Conservation (phyloP, 257 asterid genomes). For the Solanum rostratum region DNA sequence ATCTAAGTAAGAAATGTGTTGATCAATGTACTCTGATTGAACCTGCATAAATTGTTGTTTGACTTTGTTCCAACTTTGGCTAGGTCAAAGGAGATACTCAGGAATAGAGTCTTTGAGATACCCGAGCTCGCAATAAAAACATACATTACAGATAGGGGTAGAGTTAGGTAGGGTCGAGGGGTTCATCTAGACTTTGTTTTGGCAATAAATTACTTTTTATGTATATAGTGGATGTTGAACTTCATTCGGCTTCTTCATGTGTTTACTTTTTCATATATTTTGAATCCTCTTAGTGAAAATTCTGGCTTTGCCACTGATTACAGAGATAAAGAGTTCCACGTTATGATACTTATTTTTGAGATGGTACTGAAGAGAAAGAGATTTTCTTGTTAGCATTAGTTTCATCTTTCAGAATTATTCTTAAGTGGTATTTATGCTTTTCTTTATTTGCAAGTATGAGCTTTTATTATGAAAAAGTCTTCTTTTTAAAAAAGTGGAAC, state of each 20-base stretch:
- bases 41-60: neutral
- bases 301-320: neutral
- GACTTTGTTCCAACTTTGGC: neutral
- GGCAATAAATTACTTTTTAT: too few species aligned
- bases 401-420: neutral
- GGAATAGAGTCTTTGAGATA: neutral
- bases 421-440: neutral
- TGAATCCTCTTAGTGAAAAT: too few species aligned
- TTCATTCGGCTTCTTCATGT: too few species aligned
- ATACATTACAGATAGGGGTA: neutral
- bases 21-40: neutral
- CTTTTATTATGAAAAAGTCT: neutral
- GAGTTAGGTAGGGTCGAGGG: too few species aligned
- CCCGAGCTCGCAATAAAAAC: neutral
- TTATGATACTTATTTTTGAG: neutral
- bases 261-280: too few species aligned
- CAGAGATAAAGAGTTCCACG: neutral
- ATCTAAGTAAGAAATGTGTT: neutral
- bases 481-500: neutral
- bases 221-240: too few species aligned
- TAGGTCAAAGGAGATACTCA: neutral
- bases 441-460: neutral
- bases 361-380: neutral
- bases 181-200: too few species aligned
- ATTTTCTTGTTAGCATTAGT: neutral